Evolutionary conservation across 2,329 filamentous ascomycete genomes (phyloP).

Genomic region (Botrytis byssoidea): DNA sequence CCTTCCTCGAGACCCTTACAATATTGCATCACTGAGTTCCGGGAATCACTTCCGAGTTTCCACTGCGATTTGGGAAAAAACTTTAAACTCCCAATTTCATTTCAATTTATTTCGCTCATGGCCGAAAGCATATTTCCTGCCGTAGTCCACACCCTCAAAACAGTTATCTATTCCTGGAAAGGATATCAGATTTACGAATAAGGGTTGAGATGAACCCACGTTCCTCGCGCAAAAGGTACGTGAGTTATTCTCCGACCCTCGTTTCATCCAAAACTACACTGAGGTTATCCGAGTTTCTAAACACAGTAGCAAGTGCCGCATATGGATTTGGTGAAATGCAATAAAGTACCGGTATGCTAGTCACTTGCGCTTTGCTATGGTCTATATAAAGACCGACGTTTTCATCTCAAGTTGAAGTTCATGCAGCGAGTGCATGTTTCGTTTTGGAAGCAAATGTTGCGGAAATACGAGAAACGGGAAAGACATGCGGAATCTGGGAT

Average conservation of each 20-base stretch:
- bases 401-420: not conserved
- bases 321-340: not conserved
- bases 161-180: not conserved
- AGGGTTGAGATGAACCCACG: not conserved
- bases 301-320: not conserved
- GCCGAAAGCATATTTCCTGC: conserved; percentile 7
- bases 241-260: not conserved
- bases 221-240: not conserved
- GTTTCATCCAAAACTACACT: not conserved
- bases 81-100: not conserved
- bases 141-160: not conserved
- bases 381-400: not conserved
- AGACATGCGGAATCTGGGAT: not conserved
- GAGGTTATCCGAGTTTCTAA: not conserved
- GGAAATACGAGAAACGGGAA: not conserved
- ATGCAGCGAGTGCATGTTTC: not conserved
- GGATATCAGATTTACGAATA: not conserved
- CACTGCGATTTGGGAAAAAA: not conserved
- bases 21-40: not conserved
- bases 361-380: not conserved
- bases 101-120: conserved; percentile 9
- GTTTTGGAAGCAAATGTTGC: not conserved
- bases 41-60: not conserved
- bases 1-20: not conserved
- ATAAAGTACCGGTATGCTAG: not conserved